Evolutionary conservation across 495 filamentous ascomycete genomes (phyloP).

Genomic region (Annulohypoxylon moriforme): DNA sequence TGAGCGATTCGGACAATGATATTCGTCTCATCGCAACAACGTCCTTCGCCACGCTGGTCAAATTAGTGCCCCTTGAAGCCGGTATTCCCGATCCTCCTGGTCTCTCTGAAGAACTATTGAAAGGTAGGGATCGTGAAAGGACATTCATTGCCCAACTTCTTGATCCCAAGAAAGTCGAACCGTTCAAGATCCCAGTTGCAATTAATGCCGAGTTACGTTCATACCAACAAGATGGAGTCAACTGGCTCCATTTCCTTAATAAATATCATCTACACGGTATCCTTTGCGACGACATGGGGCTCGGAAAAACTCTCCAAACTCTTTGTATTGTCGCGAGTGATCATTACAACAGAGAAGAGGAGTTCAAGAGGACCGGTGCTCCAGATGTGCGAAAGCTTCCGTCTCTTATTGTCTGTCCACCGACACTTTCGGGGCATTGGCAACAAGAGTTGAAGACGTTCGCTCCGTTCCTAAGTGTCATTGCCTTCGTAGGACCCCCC

Average conservation of each 20-base stretch:
- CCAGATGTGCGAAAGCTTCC: conserved; percentile 82
- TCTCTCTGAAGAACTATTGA: conserved; percentile 84
- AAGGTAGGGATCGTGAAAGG: conserved; percentile 89
- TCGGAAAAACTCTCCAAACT: conserved; percentile 97
- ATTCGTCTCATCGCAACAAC: conserved; percentile 94
- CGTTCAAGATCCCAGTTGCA: conserved; percentile 91
- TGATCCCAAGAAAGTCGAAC: conserved; percentile 93
- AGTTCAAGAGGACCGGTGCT: conserved; percentile 81
- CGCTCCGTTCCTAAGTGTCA: conserved; percentile 89
- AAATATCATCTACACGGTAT: conserved; percentile 97
- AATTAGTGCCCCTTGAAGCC: conserved; percentile 97
- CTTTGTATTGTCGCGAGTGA: conserved; percentile 98
- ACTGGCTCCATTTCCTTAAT: conserved; percentile 98
- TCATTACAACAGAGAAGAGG: conserved; percentile 91
- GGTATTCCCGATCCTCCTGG: conserved; percentile 97
- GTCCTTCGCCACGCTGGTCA: conserved; percentile 95
- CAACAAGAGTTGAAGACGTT: conserved; percentile 96
- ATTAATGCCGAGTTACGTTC: conserved; percentile 96
- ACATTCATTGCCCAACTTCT: conserved; percentile 98
- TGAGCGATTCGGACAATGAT: conserved; percentile 98
- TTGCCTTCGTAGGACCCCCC: conserved; percentile 91
- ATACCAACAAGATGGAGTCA: conserved; percentile 98
- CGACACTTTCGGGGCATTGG: conserved; percentile 98
- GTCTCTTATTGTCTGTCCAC: conserved; percentile 94
- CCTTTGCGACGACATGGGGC: conserved; percentile 99